Conservation (phyloP, 345 rosid species). For the Cardamine chenopodiifolia region DNA sequence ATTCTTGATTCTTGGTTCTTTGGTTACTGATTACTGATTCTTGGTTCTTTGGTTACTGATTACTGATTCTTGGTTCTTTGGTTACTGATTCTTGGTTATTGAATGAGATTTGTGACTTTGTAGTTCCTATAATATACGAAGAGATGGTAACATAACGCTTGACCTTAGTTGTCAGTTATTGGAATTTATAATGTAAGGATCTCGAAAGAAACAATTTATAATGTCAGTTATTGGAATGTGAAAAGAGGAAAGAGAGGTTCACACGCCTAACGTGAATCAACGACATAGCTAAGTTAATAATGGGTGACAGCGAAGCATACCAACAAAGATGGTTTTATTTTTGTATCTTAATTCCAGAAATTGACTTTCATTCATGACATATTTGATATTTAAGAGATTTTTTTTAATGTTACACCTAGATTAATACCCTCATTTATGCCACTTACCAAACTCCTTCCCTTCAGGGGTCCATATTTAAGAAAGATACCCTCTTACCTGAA, state of each 20-base stretch:
- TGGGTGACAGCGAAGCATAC: conserved; percentile 41
- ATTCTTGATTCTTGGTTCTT: conserved; percentile 32
- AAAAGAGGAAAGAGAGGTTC: conserved; percentile 10
- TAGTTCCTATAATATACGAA: no score
- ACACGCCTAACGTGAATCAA: conserved; percentile 38
- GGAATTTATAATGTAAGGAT: background rate
- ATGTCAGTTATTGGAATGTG: no score
- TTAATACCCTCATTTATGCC: conserved; percentile 34
- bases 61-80: no score
- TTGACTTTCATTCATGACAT: conserved; percentile 35
- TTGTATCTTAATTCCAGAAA: background rate
- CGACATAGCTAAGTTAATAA: conserved; percentile 23
- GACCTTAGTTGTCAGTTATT: background rate
- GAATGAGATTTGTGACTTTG: no score
- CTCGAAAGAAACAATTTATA: conserved; percentile 14
- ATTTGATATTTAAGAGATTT: conserved; percentile 10
- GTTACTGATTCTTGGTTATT: no score
- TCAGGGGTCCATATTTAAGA: conserved; percentile 31
- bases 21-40: conserved; percentile 14
- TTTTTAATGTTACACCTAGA: background rate
- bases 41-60: no score
- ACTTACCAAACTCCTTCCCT: conserved; percentile 33
- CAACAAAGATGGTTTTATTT: conserved; percentile 1
- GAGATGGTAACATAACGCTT: conserved; percentile 28
- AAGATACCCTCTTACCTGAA: conserved; percentile 9